Percentiles rank a stretch among this genome's conserved stretches.
phyloP scores from a whole-genome alignment of 805 yeast genomes.

The Candida tammaniensis region DNA sequence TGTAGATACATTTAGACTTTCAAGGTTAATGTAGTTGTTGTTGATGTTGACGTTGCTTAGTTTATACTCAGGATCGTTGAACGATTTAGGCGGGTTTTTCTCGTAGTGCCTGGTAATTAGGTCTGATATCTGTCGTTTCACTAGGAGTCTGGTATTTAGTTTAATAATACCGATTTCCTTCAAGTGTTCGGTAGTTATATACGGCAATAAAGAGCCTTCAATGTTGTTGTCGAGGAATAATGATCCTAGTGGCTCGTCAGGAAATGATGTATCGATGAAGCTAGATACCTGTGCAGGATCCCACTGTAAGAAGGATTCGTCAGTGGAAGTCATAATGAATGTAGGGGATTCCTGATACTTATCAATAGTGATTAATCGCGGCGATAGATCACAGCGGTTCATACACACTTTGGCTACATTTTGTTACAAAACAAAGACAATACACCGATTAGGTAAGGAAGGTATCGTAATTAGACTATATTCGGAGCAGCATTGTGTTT shows the following conservation, averaged over 20 bases:
- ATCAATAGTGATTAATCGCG: too few relatives aligned
- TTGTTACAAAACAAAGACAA: too few relatives aligned
- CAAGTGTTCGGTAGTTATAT: constrained; percentile 66
- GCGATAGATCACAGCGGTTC: too few relatives aligned
- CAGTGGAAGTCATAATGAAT: constrained; percentile 7
- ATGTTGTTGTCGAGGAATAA: constrained; percentile 57
- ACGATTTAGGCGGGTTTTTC: constrained; percentile 21
- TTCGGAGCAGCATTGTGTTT: too few relatives aligned
- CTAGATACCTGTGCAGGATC: constrained; percentile 45
- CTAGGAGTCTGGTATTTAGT: constrained; percentile 53
- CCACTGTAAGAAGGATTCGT: constrained; percentile 41
- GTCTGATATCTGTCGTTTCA: constrained; percentile 59
- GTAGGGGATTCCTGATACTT: too few relatives aligned
- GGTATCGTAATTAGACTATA: too few relatives aligned
- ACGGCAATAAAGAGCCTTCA: constrained; percentile 70
- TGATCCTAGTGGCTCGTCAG: constrained; percentile 18
- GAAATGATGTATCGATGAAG: constrained; percentile 24
- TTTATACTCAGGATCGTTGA: constrained; percentile 26
- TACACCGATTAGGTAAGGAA: too few relatives aligned
- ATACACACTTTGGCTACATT: too few relatives aligned
- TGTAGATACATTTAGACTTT: constrained; percentile 35
- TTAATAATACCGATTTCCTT: constrained; percentile 64
- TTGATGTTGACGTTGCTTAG: constrained; percentile 32
- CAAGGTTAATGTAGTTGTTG: constrained; percentile 33
- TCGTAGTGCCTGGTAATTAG: constrained; percentile 40